These are phyloP conservation scores for Punica granatum DNA, from an alignment of 345 rosid genomes.

Conservation along the genomic window DNA sequence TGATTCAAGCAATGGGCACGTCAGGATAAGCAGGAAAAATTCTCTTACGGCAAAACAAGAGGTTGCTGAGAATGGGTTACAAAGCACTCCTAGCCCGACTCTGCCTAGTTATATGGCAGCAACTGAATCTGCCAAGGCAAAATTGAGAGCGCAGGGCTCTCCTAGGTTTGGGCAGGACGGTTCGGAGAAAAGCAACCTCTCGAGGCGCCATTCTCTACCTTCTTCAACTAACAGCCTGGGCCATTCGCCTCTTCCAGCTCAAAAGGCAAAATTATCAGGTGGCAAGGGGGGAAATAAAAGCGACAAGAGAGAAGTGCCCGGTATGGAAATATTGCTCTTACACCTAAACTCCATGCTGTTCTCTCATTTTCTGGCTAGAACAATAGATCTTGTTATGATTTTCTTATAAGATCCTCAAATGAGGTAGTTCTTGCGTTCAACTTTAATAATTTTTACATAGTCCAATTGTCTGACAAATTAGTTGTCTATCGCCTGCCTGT, in stretches of 20 bases:
- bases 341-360: not conserved
- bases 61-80: slow-evolving; percentile 51
- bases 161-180: slow-evolving; percentile 53
- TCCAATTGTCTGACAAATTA: not conserved
- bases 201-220: slow-evolving; percentile 73
- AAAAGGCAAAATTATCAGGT: slow-evolving; percentile 39
- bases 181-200: slow-evolving; percentile 42
- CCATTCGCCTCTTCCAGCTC: slow-evolving; percentile 68
- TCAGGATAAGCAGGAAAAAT: slow-evolving; percentile 44
- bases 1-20: slow-evolving; percentile 41
- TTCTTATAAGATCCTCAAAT: not conserved
- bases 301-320: slow-evolving; percentile 58
- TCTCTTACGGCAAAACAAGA: slow-evolving; percentile 45
- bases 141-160: slow-evolving; percentile 74
- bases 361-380: not conserved
- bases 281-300: slow-evolving; percentile 52
- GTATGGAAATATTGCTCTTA: slow-evolving; percentile 23
- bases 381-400: not conserved
- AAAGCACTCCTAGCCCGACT: slow-evolving; percentile 52
- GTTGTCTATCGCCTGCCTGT: not conserved
- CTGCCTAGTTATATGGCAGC: slow-evolving; percentile 93
- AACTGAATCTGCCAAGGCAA: slow-evolving; percentile 88
- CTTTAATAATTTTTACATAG: not conserved
- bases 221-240: slow-evolving; percentile 53
- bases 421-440: not conserved